Evolutionary conservation across 108 stramenopile genomes (phyloP), one percentile per base, ranked within the genome.

Genomic region (Nitzschia sp.): DNA sequence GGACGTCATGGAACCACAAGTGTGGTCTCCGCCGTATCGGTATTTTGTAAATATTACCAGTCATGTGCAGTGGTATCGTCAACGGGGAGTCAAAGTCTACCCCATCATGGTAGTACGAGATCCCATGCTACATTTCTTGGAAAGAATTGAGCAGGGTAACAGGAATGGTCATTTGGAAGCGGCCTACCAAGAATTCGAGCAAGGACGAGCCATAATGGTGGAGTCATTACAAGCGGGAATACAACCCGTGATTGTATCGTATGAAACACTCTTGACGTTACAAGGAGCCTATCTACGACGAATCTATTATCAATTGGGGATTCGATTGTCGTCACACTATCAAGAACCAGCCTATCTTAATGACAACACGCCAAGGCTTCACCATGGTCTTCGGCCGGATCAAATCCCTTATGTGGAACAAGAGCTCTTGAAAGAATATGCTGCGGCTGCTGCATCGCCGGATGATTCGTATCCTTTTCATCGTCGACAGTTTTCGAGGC

Each of bases 31-130:
- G 4, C 21, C 21, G 49, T 51, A 21, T 19, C 65, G 82, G 15
- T 83, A 76, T 66, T 77, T 67, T 45, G 67, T 83, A 33, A 83
- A 83, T 27, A 74, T 79, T 24, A 70, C 74, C 3, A 38, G 34
- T 38, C 82, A 83, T 34, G 60, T 83, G 28, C 45, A 80, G 25
- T 77, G 75, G 66, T 80, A 83, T 53, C 53, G 61, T 24, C 26
- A 42, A 18, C 75, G 77, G 29, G 82, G 82, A 11, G 76, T 83
- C 18, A 76, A 83, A 34, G 51, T 64, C 23, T 65, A 42, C 13
- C 76, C 66, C 27, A 34, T 83, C 24, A 33, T 83, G 17, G 56
- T 76, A 24, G 62, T 76, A 45, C 46, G 82, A 35, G 82, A 83
- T 66, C 45, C 49, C 27, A 59, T 75, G 2, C 71, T 83, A 46